Evolutionary conservation across 2,329 filamentous ascomycete genomes (phyloP), one percentile per base, ranked within the genome.

Genomic region (Sarocladium kiliense): DNA sequence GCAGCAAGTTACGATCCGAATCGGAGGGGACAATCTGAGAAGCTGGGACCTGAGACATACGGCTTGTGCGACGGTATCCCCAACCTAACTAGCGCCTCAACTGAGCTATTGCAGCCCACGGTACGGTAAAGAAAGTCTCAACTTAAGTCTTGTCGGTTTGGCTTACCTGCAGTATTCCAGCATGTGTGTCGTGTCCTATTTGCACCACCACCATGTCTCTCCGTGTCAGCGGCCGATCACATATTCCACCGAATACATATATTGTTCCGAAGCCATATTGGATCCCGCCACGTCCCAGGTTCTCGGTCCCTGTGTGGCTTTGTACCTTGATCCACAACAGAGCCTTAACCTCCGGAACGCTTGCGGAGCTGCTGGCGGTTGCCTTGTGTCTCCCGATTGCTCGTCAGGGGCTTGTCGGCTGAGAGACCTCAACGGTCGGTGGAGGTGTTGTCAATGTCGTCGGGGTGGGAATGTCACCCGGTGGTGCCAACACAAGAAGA

Each of bases 161-260:
- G n/a, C n/a, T n/a, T n/a, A n/a, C n/a, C n/a, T 39, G 36, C 36
- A 39, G n/a, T 6, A 39, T 6, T 5, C 18, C 47, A 54, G 44
- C 39, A 81, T 81, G 79, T 81, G 78, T 60, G 73, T 69, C 57
- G 75, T 74, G 65, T 74, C 76, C 58, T 76, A 76, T 61, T 68
- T 78, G 41, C 77, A 81, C 61, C 73, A 78, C 63, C 78, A 81
- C 62, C 78, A 79, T 59, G 60, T 73, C 27, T 63, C 68, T 23
- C 73, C 76, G 5, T 79, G 76, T 60, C 59, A 59, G 16, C 70
- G 70, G 7, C 66, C 68, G 26, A 65, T 77, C 53, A 70, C 73
- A 55, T 73, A 73, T 57, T 64, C 65, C 11, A 62, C 72, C 36
- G 70, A 75, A 60, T 79, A 78, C 64, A 64, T 64, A 25, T 79